Base-by-base conservation (phyloP, 306 rosid species). In the Quercus bicolor region DNA sequence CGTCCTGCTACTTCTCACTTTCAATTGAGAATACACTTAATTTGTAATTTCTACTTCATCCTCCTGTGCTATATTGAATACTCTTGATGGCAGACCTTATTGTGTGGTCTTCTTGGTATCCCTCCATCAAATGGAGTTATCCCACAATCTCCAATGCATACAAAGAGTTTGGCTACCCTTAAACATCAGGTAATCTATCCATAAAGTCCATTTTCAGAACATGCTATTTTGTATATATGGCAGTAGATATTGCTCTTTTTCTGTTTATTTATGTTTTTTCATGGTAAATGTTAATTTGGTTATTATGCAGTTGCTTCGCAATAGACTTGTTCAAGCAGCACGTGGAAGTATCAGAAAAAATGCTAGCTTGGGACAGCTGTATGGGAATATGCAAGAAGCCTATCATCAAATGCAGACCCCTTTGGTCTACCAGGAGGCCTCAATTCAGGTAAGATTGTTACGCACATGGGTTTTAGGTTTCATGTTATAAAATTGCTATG, bases 111-210 rank as follows among this genome's bases (percentile, higher is more conserved):
- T 19, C 48, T 93, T 51, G 99, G 99, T 84, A 85, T 96, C 62
- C 99, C 99, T 73, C 99, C 99, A 6, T 73, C 99, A 20, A 96
- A 96, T 73, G 99, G 99, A 70, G 99, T 96, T 80, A 93, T 96
- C 84, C 99, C 99, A 2, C 99, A 96, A 75, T 96, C 99, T 68
- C 98, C 99, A 53, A 96, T 96, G 99, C 99, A 96, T 82, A 96
- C 99, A 5, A 96, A 96, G 89, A 91, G 98, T 77, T 85, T 96
- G 37, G 99, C 99, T 37, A 96, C 99, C 83, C 99, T 96, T 73
- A 96, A 96, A 81, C 97, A 96, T 77, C 99, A 93, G 92, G 99
- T 96, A 89, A 76, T 73, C 59, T 74, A 76, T 29, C 48, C 56
- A 7, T 4, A 4, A 15, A 43, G 16, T 68, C 53, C 37, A 8